Base-by-base conservation (phyloP, 2,329 filamentous ascomycete genomes). In the Colletotrichum australisinense region DNA sequence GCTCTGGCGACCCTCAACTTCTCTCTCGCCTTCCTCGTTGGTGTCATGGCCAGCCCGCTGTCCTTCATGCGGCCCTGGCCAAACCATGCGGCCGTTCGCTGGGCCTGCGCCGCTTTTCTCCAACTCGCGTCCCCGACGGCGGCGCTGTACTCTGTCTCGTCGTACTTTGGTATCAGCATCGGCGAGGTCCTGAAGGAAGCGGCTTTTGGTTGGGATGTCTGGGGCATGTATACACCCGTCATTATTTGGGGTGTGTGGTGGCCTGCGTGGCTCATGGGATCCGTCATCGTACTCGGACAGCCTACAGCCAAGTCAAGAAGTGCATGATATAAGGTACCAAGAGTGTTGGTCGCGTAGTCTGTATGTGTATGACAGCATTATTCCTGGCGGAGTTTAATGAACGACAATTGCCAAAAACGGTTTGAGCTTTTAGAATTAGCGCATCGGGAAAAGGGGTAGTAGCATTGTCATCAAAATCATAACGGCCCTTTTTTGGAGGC, bases 181-280 rank as follows among this genome's bases (percentile, higher is more conserved):
- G 85, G 86, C 56, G 83, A 89, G 2, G 87, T 97, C 2, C 83
- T 98, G 64, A 88, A 87, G 32, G 88, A 93, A 80, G 94, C 94
- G 1, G 94, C 93, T 5, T 95, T 97, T 80, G 95, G 94, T 0
- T 98, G 95, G 95, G 90, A 94, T 79, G 91, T 98, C 14, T 95
- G 93, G 90, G 94, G 95, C 1, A 91, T 97, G 88, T 97, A 95
- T 86, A 97, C 95, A 1, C 93, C 94, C 73, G 91, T 98, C 22
- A 91, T 97, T 12, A 89, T 98, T n/a, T 98, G 95, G 94, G 93
- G 95, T 80, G 92, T 98, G 56, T 98, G 95, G 95, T 97, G 95
- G 93, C 95, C 95, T 0, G 95, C 94, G 8, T 98, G 95, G 95
- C 82, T 97, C 49, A 89, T 92, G 7, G 93, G 89, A 2, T 85